Base-by-base conservation (phyloP, 495 filamentous ascomycete species). In the Rusavskia elegans region DNA sequence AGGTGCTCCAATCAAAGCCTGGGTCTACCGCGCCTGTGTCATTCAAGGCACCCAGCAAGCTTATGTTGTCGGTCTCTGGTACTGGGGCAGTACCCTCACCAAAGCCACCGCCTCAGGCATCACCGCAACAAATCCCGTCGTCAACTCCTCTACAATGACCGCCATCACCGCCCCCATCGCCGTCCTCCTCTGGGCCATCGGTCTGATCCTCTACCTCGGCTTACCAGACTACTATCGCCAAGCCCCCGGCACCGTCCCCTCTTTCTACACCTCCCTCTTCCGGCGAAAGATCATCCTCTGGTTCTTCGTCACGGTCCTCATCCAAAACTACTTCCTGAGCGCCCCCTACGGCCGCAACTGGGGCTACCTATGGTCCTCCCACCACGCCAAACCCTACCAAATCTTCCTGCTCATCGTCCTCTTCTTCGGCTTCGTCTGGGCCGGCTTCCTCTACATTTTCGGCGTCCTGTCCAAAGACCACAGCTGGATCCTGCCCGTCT, bases 261-360 rank as follows among this genome's bases (percentile, higher is more conserved):
- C 67, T 41, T 78, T 74, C 61, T 82, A 71, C 66, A 72, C 57
- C n/a, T 72, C 76, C 25, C 61, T 83, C 14, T 63, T 71, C 54
- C 72, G 78, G 19, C 71, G 80, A 8, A 77, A 78, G 51, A 76
- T 81, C 49, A 71, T 82, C 19, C 64, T 17, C 9, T 68, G 65
- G 66, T 66, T 69, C 59, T 64, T 81, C 61, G 65, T 81, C 63
- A 66, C 71, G 48, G 74, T 83, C 56, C 58, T 83, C 57, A 62
- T 84, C 20, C 81, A 84, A 64, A 84, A 84, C 61, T 82, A 75
- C 69, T 83, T 70, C 66, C 74, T 83, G 23, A 71, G 73, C 10
- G 66, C 76, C 1, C 76, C 72, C 32, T 79, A 80, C 61, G 79
- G 80, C 45, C 72, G 78, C 35, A 79, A 76, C 60, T 83, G 80